Evolutionary conservation across 257 asterid genomes (phyloP).

Genomic region (Knoxia roxburghii): DNA sequence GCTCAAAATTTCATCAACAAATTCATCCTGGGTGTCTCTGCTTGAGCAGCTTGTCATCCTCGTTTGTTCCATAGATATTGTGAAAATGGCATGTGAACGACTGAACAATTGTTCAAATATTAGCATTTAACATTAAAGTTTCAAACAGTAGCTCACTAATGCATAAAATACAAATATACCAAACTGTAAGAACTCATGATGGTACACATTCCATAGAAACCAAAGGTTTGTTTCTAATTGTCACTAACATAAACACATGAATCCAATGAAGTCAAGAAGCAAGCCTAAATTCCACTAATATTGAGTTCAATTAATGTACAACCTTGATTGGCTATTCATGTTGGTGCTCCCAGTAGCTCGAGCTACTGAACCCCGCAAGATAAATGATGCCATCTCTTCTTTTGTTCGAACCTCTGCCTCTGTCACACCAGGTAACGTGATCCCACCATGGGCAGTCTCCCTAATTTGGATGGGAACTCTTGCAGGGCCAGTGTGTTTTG

Average conservation of each 20-base stretch:
- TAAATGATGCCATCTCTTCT: conserved; percentile 85
- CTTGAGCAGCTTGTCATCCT: conserved; percentile 34
- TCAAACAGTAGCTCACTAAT: not conserved
- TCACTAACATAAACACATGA: not conserved
- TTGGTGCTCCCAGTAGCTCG: conserved; percentile 99
- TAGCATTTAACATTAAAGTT: not conserved
- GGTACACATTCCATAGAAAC: not conserved
- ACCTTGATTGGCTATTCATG: conserved; percentile 98
- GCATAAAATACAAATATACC: not conserved
- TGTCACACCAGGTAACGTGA: conserved; percentile 90
- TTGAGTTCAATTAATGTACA: not conserved
- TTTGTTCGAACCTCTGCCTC: conserved; percentile 88
- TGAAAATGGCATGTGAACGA: conserved; percentile 98
- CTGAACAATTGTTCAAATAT: conserved; percentile 27
- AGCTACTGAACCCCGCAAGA: conserved; percentile 70
- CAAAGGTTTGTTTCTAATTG: too few species aligned
- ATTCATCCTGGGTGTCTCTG: conserved; percentile 42
- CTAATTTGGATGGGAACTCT: conserved; percentile 92
- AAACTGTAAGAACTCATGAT: too few species aligned
- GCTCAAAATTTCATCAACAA: conserved; percentile 64
- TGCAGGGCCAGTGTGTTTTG: conserved; percentile 45
- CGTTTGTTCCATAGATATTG: conserved; percentile 86
- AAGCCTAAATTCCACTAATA: not conserved
- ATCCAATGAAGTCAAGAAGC: not conserved
- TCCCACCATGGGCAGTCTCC: conserved; percentile 82